Evolutionary conservation across 2,329 filamentous ascomycete species (phyloP).

Genomic region (Verticillium albo-atrum): DNA sequence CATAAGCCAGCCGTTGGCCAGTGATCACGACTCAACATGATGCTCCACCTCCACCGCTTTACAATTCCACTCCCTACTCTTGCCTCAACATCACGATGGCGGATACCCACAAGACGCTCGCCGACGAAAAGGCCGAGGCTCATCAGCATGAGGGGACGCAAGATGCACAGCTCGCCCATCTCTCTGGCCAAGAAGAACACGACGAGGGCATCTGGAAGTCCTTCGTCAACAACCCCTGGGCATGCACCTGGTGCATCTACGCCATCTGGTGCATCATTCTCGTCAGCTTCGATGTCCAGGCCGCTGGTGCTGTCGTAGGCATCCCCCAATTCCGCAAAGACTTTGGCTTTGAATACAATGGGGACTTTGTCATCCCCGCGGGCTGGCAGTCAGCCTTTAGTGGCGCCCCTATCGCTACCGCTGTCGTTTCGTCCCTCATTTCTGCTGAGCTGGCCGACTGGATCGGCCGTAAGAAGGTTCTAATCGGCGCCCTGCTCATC

Average conservation of each 20-base stretch:
- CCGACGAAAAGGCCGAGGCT: neutral
- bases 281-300: constrained; percentile 35
- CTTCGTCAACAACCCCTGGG: constrained; percentile 19
- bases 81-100: neutral
- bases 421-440: neutral
- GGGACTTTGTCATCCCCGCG: constrained; percentile 31
- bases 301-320: constrained; percentile 32
- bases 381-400: constrained; percentile 40
- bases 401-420: constrained; percentile 32
- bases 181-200: constrained; percentile 21
- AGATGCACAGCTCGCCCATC: constrained; percentile 3
- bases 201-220: constrained; percentile 14
- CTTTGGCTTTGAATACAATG: constrained; percentile 31
- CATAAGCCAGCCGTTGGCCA: neutral
- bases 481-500: constrained; percentile 27
- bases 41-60: neutral
- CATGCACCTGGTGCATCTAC: constrained; percentile 29
- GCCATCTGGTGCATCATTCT: constrained; percentile 34
- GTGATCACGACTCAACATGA: neutral
- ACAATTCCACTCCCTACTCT: neutral
- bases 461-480: neutral
- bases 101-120: neutral
- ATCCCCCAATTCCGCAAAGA: constrained; percentile 41
- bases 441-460: neutral
- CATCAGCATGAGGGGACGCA: neutral